Percentiles rank a stretch among this genome's conserved stretches.
Evolutionary conservation across 441 rosid genomes (phyloP).

Genomic region (Iberis amara): DNA sequence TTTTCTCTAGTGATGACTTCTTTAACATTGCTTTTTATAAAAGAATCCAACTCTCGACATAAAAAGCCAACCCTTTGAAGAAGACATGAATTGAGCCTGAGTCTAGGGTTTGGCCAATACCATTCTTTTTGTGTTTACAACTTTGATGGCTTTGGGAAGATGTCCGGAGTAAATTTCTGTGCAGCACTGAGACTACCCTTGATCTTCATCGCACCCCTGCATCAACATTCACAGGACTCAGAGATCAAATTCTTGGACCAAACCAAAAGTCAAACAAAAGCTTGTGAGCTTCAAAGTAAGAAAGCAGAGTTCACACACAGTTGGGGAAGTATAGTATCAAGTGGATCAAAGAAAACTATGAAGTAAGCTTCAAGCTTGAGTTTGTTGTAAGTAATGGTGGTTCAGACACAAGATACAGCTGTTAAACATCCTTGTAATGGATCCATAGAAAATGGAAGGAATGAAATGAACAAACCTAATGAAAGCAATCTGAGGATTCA

Average conservation of each 20-base stretch:
- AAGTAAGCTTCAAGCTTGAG: too few relatives aligned
- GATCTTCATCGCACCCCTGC: slow-evolving; percentile 91
- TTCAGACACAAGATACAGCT: neutral
- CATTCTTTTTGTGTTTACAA: slow-evolving; percentile 40
- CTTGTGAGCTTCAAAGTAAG: neutral
- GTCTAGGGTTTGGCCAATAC: slow-evolving; percentile 22
- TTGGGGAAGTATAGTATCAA: neutral
- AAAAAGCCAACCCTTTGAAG: slow-evolving; percentile 14
- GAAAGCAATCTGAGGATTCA: slow-evolving; percentile 95
- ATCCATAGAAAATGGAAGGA: neutral
- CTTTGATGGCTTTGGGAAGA: slow-evolving; percentile 94
- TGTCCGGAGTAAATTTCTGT: slow-evolving; percentile 87
- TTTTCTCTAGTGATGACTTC: slow-evolving; percentile 4
- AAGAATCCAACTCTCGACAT: slow-evolving; percentile 4
- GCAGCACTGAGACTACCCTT: slow-evolving; percentile 94
- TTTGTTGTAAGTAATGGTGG: neutral
- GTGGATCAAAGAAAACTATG: neutral
- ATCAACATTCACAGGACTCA: slow-evolving; percentile 16
- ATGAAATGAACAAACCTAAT: slow-evolving; percentile 45
- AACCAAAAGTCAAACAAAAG: neutral
- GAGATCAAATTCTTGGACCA: neutral
- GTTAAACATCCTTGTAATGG: neutral
- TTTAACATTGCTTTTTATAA: slow-evolving; percentile 5
- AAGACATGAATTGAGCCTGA: slow-evolving; percentile 18
- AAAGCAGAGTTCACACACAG: neutral